phyloP scores from a whole-genome alignment of 768 basidiomycete genomes.

The Pulveroboletus sp. region DNA sequence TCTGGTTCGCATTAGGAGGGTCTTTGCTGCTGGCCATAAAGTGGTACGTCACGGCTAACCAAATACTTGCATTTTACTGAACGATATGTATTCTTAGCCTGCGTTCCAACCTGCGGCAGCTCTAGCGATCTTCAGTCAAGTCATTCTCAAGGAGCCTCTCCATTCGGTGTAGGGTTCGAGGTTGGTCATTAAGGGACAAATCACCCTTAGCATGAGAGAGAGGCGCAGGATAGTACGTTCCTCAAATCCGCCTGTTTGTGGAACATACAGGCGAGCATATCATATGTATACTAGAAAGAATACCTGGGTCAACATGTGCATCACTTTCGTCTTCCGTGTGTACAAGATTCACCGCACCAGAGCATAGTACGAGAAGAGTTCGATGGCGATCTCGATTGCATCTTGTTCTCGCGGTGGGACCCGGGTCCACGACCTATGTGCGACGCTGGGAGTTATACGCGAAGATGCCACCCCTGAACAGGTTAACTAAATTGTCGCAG shows the following conservation, averaged over 20 bases:
- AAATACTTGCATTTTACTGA: background rate
- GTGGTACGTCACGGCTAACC: conserved; percentile 40
- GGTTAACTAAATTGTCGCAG: no score
- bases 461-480: conserved; percentile 8
- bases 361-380: conserved; percentile 65
- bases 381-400: conserved; percentile 64
- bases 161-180: conserved; percentile 40
- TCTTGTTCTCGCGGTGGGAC: conserved; percentile 45
- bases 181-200: background rate
- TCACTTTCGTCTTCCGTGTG: conserved; percentile 46
- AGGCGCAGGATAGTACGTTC: conserved; percentile 5
- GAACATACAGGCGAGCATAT: conserved; percentile 57
- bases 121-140: conserved; percentile 54
- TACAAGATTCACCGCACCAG: conserved; percentile 74
- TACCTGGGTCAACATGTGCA: conserved; percentile 62
- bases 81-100: conserved; percentile 34
- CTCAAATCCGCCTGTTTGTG: conserved; percentile 33
- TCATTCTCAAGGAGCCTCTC: conserved; percentile 46
- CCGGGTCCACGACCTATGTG: conserved; percentile 4
- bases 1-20: conserved; percentile 35
- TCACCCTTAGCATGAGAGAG: no score
- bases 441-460: background rate
- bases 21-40: conserved; percentile 58
- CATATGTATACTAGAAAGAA: conserved; percentile 46
- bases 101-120: conserved; percentile 59